Conservation (phyloP, 495 filamentous ascomycete genomes). For the Amorphotheca resinae region DNA sequence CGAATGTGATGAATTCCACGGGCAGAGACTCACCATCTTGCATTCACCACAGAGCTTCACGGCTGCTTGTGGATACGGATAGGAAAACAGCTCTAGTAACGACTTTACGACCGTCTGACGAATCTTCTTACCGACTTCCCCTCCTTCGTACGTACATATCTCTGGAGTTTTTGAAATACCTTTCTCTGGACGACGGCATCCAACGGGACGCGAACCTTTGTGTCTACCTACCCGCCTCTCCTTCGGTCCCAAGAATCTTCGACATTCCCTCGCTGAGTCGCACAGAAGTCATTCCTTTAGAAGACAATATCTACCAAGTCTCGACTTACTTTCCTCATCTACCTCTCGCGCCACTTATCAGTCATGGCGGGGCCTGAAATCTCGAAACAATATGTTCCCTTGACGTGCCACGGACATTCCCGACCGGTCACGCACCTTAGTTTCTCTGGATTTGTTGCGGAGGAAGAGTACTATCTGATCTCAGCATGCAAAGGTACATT, state of each 20-base stretch:
- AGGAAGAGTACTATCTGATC: conserved; percentile 83
- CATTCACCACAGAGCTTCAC: background rate
- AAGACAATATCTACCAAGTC: background rate
- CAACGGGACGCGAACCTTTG: background rate
- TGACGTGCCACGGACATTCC: conserved; percentile 96
- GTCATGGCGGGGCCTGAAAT: conserved; percentile 33
- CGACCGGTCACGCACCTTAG: conserved; percentile 89
- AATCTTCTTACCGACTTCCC: conserved; percentile 19
- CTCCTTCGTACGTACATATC: too few species aligned
- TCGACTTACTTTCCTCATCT: background rate
- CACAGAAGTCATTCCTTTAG: background rate
- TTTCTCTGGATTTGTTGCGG: conserved; percentile 67
- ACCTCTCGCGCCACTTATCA: background rate
- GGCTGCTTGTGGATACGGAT: background rate
- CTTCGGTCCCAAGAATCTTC: background rate
- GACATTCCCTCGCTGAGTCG: background rate
- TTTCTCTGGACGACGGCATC: background rate
- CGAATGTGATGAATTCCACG: too few species aligned
- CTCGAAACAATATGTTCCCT: conserved; percentile 54
- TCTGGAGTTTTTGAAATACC: too few species aligned
- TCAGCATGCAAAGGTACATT: conserved; percentile 90
- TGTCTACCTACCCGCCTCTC: background rate
- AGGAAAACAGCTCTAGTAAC: conserved; percentile 5
- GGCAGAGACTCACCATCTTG: background rate
- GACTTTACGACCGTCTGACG: conserved; percentile 21